Base-by-base conservation (phyloP, 805 yeast genomes). In the Kluyveromyces dobzhanskii region DNA sequence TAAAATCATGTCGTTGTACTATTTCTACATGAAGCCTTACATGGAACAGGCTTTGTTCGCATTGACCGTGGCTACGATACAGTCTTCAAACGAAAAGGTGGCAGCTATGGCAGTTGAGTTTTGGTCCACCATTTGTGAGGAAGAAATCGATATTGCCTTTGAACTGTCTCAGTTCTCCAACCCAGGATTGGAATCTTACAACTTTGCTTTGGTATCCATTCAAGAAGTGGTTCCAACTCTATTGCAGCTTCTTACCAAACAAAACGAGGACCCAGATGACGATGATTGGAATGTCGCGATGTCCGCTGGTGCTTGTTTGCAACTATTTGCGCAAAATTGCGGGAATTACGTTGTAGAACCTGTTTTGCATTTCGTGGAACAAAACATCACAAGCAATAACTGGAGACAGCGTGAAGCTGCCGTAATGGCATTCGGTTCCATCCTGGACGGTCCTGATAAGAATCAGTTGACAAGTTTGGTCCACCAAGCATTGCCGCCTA, bases 81-180 rank as follows among this genome's bases (percentile, higher is more conserved):
- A 80, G 62, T 80, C 86, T 41, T 48, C 53, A 5, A 56, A 65
- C 25, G 82, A 85, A 64, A 76, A 76, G 51, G 97, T 92, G 23
- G 82, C 96, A 1, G 86, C 97, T 57, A 88, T 90, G 97, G 97
- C 98, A 23, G 92, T 92, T 42, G 98, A 92, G 66, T 90, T 92
- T 61, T 92, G 98, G 98, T 79, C 90, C 43, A 86, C 98, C n/a
- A 92, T 92, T n/a, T 88, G 97, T 67, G 98, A 92, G 66, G 96
- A 83, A 57, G 98, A 92, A 63, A 71, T 84, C 46, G 96, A 85
- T 46, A 78, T 85, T 43, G 76, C 82, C 13, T 62, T 75, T 43
- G 85, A 79, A 56, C 68, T 75, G 47, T 79, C 78, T 35, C 87
- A 81, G 49, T 69, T 59, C 50, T 76, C 75, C 32, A 71, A 70